These are phyloP conservation scores for Rhodotorula sphaerocarpa DNA, from an alignment of 768 basidiomycete genomes.

Conservation along the genomic window DNA sequence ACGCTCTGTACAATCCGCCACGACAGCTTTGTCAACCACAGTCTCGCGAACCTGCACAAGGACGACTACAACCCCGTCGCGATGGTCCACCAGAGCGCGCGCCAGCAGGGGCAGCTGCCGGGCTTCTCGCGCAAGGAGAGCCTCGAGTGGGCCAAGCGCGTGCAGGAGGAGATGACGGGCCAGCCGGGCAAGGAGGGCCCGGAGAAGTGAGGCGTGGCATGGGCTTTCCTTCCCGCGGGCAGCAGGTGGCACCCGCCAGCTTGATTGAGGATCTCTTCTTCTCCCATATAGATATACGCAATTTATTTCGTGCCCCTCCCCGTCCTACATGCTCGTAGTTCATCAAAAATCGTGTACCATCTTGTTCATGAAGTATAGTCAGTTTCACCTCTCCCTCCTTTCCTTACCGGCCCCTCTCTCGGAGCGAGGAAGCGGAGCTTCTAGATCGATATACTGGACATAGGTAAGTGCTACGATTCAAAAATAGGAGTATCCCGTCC, in stretches of 20 bases:
- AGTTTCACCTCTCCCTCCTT: too few species aligned
- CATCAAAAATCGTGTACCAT: too few species aligned
- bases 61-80: conserved; percentile 59
- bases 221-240: too few species aligned
- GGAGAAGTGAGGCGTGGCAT: conserved; percentile 2
- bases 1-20: not conserved
- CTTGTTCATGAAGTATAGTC: too few species aligned
- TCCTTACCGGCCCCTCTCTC: too few species aligned
- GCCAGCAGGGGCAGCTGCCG: conserved; percentile 64
- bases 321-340: too few species aligned
- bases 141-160: conserved; percentile 26
- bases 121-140: conserved; percentile 46
- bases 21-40: conserved; percentile 87
- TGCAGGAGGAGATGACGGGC: conserved; percentile 29
- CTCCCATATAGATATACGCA: too few species aligned
- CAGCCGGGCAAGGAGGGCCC: not conserved
- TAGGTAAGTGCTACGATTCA: not conserved
- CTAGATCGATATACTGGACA: too few species aligned
- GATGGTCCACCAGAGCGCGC: conserved; percentile 77
- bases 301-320: too few species aligned
- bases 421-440: too few species aligned
- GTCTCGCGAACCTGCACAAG: conserved; percentile 72
- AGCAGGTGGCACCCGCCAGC: too few species aligned
- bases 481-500: not conserved
- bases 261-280: too few species aligned